Percentiles rank a stretch among this genome's conserved stretches.
Conservation (phyloP, 805 yeast genomes). For the Komagataella kurtzmanii region DNA sequence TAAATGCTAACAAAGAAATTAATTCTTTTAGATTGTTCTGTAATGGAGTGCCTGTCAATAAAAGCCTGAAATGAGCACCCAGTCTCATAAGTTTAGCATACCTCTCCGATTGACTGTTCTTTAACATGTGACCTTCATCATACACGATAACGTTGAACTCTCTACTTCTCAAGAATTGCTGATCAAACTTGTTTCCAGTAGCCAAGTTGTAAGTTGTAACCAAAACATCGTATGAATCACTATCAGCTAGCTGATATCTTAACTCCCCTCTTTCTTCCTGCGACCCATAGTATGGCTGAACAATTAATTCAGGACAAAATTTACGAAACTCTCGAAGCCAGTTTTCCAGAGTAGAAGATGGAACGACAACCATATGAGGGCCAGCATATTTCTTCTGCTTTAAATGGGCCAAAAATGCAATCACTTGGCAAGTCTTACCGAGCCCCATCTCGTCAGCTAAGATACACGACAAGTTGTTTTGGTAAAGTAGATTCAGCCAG, state of each 20-base stretch:
- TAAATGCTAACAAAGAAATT: constrained; percentile 82
- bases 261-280: constrained; percentile 75
- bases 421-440: constrained; percentile 95
- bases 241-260: constrained; percentile 50
- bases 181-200: constrained; percentile 73
- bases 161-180: constrained; percentile 59
- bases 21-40: constrained; percentile 88
- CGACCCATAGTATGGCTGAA: constrained; percentile 91
- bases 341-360: constrained; percentile 91
- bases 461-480: constrained; percentile 74
- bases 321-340: constrained; percentile 92
- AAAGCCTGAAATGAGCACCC: constrained; percentile 68
- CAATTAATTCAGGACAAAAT: constrained; percentile 70
- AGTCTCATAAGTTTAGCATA: constrained; percentile 78
- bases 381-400: constrained; percentile 49
- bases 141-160: constrained; percentile 81
- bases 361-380: constrained; percentile 91
- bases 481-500: constrained; percentile 78
- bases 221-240: constrained; percentile 63
- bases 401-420: constrained; percentile 78
- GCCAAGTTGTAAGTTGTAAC: constrained; percentile 93
- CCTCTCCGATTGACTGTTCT: constrained; percentile 80
- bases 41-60: constrained; percentile 93
- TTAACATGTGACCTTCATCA: constrained; percentile 96
- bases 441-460: constrained; percentile 98